Evolutionary conservation across 1,284 basidiomycete genomes (phyloP), one percentile per base, ranked within the genome.

Genomic region (Tilletia indica): DNA sequence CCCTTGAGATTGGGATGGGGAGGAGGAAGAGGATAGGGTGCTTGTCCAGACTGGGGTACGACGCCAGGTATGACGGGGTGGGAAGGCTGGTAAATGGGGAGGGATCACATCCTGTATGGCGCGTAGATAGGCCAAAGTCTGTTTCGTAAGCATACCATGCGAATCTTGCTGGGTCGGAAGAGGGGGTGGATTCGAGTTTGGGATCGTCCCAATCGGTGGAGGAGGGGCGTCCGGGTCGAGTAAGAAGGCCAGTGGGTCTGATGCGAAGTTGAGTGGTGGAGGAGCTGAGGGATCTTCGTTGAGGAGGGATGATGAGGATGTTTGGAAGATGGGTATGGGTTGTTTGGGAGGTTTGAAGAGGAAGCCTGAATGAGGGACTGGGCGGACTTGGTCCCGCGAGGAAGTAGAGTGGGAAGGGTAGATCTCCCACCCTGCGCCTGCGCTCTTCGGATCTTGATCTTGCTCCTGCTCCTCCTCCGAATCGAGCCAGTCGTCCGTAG

Each of bases 281-380:
- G 25, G 25, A 31, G 25, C 25, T 31, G 25, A 31, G 25, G 25
- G 25, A 9, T 25, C 58, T 21, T 34, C 58, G 54, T 63, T 63
- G n/a, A 34, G 25, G 19, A 19, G 16, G 58, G 58, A 31, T 31
- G 25, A 31, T 31, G 25, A 31, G 25, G 25, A 31, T 31, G 25
- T 45, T 9, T 11, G 61, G n/a, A 64, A 64, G 61, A 64, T 38
- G 14, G 61, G 36, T 14, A 42, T 36, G 36, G 31, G 61, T 11
- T 64, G 61, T 34, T 64, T 64, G 61, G 61, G 61, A 34, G 61
- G 61, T 36, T 64, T 64, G 61, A 64, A 64, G 61, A 64, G 61
- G 9, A 38, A 14, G 34, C 61, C 61, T 19, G 61, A 64, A 16
- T 38, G 36, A 9, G 31, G 19, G 12, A 64, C 61, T 3, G 61